Evolutionary conservation across 2,329 filamentous ascomycete genomes (phyloP).

Genomic region (Trichothecium sympodiale): DNA sequence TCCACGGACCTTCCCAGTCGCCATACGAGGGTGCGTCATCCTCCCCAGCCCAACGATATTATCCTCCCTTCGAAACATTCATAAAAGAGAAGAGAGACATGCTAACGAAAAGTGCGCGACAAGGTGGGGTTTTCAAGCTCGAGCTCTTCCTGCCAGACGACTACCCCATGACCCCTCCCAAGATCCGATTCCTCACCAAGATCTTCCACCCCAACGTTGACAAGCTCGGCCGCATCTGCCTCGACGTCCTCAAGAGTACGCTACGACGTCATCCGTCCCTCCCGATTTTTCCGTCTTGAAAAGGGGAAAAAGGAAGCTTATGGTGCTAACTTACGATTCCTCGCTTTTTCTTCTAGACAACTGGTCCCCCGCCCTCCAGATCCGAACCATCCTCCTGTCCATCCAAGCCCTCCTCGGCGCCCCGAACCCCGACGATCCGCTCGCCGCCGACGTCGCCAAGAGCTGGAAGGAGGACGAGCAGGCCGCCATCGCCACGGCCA

Average conservation of each 20-base stretch:
- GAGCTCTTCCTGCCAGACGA: conserved; percentile 97
- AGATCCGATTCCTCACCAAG: conserved; percentile 96
- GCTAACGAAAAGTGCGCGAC: no score
- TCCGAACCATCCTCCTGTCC: conserved; percentile 94
- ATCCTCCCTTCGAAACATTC: neutral
- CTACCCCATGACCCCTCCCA: conserved; percentile 97
- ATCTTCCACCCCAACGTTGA: conserved; percentile 99
- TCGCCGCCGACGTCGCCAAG: conserved; percentile 95
- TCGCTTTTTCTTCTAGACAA: conserved; percentile 57
- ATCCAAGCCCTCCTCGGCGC: conserved; percentile 95
- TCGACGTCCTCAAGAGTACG: conserved; percentile 94
- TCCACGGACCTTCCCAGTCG: conserved; percentile 82
- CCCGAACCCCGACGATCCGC: conserved; percentile 95
- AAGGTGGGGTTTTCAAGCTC: conserved; percentile 81
- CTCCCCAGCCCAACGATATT: conserved; percentile 1
- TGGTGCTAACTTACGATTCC: neutral
- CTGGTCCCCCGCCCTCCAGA: conserved; percentile 97
- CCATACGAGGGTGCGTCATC: conserved; percentile 66
- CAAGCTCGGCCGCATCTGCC: conserved; percentile 89
- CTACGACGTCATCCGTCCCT: conserved; percentile 4
- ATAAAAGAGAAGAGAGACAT: neutral
- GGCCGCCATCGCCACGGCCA: conserved; percentile 83
- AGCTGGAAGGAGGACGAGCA: conserved; percentile 95
- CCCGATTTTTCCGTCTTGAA: neutral
- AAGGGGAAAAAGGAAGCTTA: neutral